Evolutionary conservation across 805 yeast genomes (phyloP).

Genomic region (Candida ficus): DNA sequence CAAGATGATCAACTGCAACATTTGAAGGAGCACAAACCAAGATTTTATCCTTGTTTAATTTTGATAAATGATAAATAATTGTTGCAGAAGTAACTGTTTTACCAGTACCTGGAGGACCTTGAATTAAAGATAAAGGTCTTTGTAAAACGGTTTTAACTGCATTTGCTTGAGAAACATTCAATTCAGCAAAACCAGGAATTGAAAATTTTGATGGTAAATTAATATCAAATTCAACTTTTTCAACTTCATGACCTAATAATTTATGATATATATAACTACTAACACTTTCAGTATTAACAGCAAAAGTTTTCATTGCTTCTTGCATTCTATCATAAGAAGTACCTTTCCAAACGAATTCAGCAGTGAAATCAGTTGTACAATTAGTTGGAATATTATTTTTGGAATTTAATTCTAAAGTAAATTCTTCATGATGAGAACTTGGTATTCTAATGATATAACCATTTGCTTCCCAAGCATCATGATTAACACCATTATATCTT

Average conservation of each 20-base stretch:
- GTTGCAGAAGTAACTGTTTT: slow-evolving; percentile 92
- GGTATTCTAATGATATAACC: slow-evolving; percentile 77
- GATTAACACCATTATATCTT: slow-evolving; percentile 51
- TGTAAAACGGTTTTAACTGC: slow-evolving; percentile 69
- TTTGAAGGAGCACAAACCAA: slow-evolving; percentile 94
- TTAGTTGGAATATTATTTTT: slow-evolving; percentile 52
- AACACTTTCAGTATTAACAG: slow-evolving; percentile 61
- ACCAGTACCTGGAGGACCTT: slow-evolving; percentile 97
- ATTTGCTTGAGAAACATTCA: slow-evolving; percentile 72
- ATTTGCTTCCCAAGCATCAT: slow-evolving; percentile 62
- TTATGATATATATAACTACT: slow-evolving; percentile 72
- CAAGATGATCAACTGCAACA: slow-evolving; percentile 90
- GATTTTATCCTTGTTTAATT: slow-evolving; percentile 55
- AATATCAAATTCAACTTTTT: slow-evolving; percentile 54
- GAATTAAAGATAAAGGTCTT: slow-evolving; percentile 75
- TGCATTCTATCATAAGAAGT: slow-evolving; percentile 82
- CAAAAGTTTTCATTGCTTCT: slow-evolving; percentile 65
- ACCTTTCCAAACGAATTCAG: slow-evolving; percentile 88
- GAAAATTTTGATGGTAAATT: slow-evolving; percentile 58
- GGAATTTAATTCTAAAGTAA: slow-evolving; percentile 62
- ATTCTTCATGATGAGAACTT: slow-evolving; percentile 56
- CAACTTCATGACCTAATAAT: slow-evolving; percentile 75
- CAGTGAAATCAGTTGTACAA: slow-evolving; percentile 62
- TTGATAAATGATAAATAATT: slow-evolving; percentile 69
- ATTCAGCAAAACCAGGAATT: slow-evolving; percentile 58